These are phyloP conservation scores for Ogataea dorogensis DNA, from an alignment of 805 yeast genomes.

Conservation along the genomic window DNA sequence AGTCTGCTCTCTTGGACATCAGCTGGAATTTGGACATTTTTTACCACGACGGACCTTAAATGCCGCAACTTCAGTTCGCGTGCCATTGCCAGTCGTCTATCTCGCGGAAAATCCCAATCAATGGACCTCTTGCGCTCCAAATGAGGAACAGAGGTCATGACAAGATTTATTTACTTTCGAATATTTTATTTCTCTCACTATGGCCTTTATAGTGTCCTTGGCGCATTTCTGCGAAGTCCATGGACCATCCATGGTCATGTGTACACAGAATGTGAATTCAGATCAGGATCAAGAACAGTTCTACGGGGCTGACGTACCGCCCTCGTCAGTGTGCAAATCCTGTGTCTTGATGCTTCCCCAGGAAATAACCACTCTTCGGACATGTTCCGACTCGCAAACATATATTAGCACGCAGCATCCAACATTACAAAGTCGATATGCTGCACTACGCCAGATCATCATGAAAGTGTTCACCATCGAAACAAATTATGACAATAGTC, in stretches of 20 bases:
- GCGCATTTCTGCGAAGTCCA: constrained; percentile 80
- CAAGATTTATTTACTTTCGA: background rate
- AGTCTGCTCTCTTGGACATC: constrained; percentile 2
- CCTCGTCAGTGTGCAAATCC: constrained; percentile 48
- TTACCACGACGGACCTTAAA: constrained; percentile 20
- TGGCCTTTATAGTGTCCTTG: constrained; percentile 48
- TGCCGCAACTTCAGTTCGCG: constrained; percentile 28
- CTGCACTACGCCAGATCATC: constrained; percentile 56
- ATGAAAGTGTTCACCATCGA: constrained; percentile 68
- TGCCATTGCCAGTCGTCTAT: constrained; percentile 4
- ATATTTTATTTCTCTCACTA: constrained; percentile 14
- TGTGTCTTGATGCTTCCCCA: constrained; percentile 57
- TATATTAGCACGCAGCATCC: constrained; percentile 65
- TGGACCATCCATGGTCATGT: constrained; percentile 66
- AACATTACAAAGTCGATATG: constrained; percentile 46
- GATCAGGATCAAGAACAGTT: constrained; percentile 27
- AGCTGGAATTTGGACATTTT: constrained; percentile 16
- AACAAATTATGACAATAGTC: constrained; percentile 54
- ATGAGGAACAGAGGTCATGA: constrained; percentile 25
- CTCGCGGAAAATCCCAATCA: constrained; percentile 9
- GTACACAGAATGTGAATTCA: constrained; percentile 47
- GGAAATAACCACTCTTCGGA: constrained; percentile 29
- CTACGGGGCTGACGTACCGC: constrained; percentile 40
- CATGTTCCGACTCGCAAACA: constrained; percentile 23
- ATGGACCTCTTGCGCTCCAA: constrained; percentile 9